Base-by-base conservation (phyloP, 78 protist species). In the Bigelowiella natans region DNA sequence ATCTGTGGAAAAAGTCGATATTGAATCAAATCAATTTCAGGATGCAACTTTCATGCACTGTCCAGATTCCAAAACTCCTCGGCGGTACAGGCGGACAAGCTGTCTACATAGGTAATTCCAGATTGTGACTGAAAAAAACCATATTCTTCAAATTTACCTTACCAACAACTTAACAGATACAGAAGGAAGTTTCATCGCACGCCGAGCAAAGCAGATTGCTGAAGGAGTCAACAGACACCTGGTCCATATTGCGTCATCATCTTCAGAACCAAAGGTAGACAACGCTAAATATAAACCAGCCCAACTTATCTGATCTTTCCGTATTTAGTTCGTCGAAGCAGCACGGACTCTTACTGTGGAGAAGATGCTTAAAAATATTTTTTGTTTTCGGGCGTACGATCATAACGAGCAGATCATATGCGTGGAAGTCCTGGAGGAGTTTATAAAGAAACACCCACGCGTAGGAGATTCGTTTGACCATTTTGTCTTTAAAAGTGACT, bases 11-110 rank as follows among this genome's bases (percentile, higher is more conserved):
- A n/a, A n/a, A n/a, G n/a, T n/a, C n/a, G n/a, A n/a, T n/a, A n/a
- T n/a, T n/a, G n/a, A n/a, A n/a, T n/a, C n/a, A n/a, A n/a, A n/a
- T n/a, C n/a, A n/a, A n/a, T n/a, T n/a, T 26, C 73, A 51, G 73
- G 26, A 51, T 93, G 91, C 95, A 93, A 73, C 88, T 93, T 7
- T 30, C 91, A 3, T 31, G 92, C 26, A 36, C 0, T 11, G 94
- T 91, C 31, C 93, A 91, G 30, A 39, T 91, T 1, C 94, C 94
- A 0, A 2, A 1, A 0, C 37, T 1, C 31, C 31, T 92, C 38
- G 40, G 39, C 63, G 94, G 94, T 26, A 28, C 2, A 7, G 93
- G 29, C 0, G 94, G 94, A 36, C 37, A 84, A 1, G 87, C 94
- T 11, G 1, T 91, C 39, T 92, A 92, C 40, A 85, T 1, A 0